Evolutionary conservation across 371 early-diverging fungal species (phyloP), one percentile per base, ranked within the genome.

Genomic region (Chytridium lagenaria): DNA sequence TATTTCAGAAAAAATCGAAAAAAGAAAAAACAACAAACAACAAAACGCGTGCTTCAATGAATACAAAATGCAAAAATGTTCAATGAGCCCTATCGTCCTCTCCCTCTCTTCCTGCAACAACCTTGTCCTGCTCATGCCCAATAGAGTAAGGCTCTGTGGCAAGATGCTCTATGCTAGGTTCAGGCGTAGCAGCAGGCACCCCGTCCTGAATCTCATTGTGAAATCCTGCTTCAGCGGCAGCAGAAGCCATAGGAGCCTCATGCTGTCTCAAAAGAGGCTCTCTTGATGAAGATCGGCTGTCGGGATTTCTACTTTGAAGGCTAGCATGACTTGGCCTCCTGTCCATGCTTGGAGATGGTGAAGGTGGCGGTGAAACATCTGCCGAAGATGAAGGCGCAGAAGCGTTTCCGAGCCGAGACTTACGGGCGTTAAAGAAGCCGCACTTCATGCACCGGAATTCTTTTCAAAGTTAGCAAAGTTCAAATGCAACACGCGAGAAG

Each of bases 391-490:
- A 61, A 61, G 2, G 36, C 33, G 34, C 28, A 28, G 63, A 33
- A 22, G 36, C 10, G 57, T 23, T 30, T 23, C 7, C 57, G 19
- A 31, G 63, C 39, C 59, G 28, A 2, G 33, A 33, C 33, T 74
- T 69, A 23, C 72, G 63, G 1, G 67, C 67, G 69, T 81, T 81
- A 22, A 78, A 50, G 49, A 67, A 69, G 33, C 73, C 69, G 61
- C 81, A 81, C 30, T 72, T 59, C 76, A 70, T 74, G 65, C 81
- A 81, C 37, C 77, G 66, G 72, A 78, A 81, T 50, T 70, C 81
- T 81, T 23, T 19, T 52, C 0, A 12, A 31, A 63, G 61, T 28
- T 16, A 40, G 15, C 28, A 36, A 3, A 33, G 28, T n/a, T n/a
- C n/a, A n/a, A n/a, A n/a, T n/a, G n/a, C n/a, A n/a, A n/a, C n/a